phyloP scores from a whole-genome alignment of 495 filamentous ascomycete genomes.

The Aspergillus cristatus region DNA sequence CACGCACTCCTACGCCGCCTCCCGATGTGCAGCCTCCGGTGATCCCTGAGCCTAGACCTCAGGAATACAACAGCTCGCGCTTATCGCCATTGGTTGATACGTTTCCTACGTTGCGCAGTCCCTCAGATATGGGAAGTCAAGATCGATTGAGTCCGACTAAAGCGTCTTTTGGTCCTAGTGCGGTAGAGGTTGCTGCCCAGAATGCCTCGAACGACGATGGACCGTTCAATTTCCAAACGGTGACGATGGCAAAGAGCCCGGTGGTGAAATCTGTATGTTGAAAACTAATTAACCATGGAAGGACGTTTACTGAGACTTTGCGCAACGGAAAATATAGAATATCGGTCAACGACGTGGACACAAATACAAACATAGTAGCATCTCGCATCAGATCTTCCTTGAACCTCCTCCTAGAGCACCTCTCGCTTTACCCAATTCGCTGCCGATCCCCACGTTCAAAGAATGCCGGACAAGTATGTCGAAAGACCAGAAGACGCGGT shows the following conservation, averaged over 20 bases:
- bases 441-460: constrained; percentile 83
- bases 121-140: constrained; percentile 16
- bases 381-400: constrained; percentile 94
- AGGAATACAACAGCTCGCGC: constrained; percentile 44
- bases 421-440: constrained; percentile 79
- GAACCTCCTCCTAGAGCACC: constrained; percentile 86
- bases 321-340: constrained; percentile 34
- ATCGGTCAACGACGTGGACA: constrained; percentile 90
- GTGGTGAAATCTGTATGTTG: constrained; percentile 66
- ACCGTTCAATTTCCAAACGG: constrained; percentile 93
- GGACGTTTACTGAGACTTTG: constrained; percentile 6
- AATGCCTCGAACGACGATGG: constrained; percentile 35
- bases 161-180: constrained; percentile 33
- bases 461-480: constrained; percentile 85
- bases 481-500: constrained; percentile 67
- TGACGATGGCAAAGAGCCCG: constrained; percentile 64
- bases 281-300: background rate
- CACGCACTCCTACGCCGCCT: constrained; percentile 61
- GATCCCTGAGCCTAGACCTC: constrained; percentile 5
- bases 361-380: constrained; percentile 95
- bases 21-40: constrained; percentile 35
- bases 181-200: constrained; percentile 25
- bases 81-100: constrained; percentile 51
- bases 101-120: constrained; percentile 26
- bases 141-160: constrained; percentile 32